Percentiles rank a stretch among this genome's conserved stretches.
Evolutionary conservation across 2,329 filamentous ascomycete genomes (phyloP).

Genomic region (Neofusicoccum parvum): DNA sequence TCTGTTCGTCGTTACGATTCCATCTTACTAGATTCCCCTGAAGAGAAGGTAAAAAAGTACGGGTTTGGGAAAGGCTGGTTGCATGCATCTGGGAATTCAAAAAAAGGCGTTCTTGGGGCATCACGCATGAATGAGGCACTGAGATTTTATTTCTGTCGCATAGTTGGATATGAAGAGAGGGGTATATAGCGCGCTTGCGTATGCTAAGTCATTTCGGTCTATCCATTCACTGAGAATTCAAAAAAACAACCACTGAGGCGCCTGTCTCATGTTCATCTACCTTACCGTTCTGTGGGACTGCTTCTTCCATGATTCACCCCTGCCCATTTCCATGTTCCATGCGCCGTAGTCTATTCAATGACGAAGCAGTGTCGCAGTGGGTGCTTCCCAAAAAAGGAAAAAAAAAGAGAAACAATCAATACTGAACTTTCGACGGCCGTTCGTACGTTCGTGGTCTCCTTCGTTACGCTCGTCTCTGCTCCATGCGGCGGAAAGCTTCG

Average conservation of each 20-base stretch:
- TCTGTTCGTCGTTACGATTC: neutral
- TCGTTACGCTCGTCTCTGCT: conserved; percentile 8
- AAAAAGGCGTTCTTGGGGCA: neutral
- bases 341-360: too few species aligned
- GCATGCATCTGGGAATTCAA: neutral
- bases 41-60: neutral
- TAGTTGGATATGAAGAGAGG: neutral
- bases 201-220: conserved; percentile 2
- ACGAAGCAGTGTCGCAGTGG: too few species aligned
- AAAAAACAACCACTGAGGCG: neutral
- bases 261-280: neutral
- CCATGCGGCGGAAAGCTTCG: conserved; percentile 18
- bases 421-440: neutral
- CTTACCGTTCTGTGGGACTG: neutral
- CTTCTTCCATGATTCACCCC: neutral
- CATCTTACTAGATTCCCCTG: neutral
- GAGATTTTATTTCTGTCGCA: neutral
- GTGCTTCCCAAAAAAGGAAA: too few species aligned
- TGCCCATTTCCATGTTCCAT: neutral
- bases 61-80: neutral
- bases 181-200: conserved; percentile 9
- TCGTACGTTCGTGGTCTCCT: neutral
- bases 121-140: neutral
- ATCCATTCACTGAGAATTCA: neutral
- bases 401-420: neutral